Percentiles rank a stretch among this genome's conserved stretches.
Conservation (phyloP, 345 rosid genomes). For the Sapria himalayana region DNA sequence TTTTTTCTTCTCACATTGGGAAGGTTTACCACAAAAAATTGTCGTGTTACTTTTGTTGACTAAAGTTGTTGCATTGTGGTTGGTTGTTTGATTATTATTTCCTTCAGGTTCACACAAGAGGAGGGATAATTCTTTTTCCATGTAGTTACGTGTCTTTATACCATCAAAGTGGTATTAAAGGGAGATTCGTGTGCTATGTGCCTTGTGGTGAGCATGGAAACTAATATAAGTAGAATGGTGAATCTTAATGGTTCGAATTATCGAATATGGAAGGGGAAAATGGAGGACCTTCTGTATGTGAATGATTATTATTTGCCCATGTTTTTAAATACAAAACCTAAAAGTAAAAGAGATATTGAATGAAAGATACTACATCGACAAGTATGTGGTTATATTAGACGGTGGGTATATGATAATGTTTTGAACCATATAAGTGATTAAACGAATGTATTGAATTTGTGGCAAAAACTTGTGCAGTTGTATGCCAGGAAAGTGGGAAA, state of each 20-base stretch:
- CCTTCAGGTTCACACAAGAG: no score
- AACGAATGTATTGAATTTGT: not conserved
- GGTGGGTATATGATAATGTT: not conserved
- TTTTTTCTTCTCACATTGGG: no score
- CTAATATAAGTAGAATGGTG: no score
- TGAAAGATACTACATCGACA: not conserved
- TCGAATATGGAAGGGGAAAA: not conserved
- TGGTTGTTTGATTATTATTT: no score
- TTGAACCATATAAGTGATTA: not conserved
- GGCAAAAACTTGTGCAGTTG: not conserved
- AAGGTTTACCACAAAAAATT: no score
- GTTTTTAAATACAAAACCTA: not conserved
- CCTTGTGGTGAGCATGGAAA: no score
- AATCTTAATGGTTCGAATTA: not conserved
- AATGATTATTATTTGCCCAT: not conserved
- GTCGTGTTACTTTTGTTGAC: no score
- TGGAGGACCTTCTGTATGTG: conserved; percentile 1
- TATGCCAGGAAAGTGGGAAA: not conserved
- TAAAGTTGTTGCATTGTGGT: no score
- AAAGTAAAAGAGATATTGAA: not conserved
- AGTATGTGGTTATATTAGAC: not conserved
- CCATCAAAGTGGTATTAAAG: no score
- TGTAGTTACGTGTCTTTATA: no score
- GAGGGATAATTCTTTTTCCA: no score
- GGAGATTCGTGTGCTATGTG: no score